phyloP scores from a whole-genome alignment of 129 eudicot genomes.

The Escallonia herrerae region DNA sequence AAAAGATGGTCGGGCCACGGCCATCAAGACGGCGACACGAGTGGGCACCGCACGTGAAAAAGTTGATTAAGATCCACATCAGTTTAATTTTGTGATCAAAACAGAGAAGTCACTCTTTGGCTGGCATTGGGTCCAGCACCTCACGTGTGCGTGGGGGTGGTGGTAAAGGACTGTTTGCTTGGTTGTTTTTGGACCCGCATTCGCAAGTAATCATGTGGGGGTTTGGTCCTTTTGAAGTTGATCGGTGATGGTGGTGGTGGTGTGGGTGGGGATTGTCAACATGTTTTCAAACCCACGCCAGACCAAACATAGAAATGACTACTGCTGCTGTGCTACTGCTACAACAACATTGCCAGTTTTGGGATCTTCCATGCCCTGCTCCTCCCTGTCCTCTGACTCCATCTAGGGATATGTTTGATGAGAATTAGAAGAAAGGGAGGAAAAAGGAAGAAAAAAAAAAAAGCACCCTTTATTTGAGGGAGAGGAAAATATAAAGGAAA shows the following conservation, averaged over 20 bases:
- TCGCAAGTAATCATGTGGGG: too few relatives aligned
- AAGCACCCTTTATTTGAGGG: too few relatives aligned
- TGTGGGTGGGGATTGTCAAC: conserved; percentile 18
- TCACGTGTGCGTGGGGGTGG: conserved; percentile 24
- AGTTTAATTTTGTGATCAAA: not conserved
- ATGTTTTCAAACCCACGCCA: not conserved
- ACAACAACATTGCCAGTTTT: not conserved
- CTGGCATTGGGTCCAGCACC: conserved; percentile 7
- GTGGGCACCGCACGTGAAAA: conserved; percentile 16
- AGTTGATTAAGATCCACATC: not conserved
- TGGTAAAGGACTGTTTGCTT: not conserved
- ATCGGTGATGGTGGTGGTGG: not conserved
- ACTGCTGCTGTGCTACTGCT: not conserved
- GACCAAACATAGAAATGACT: not conserved
- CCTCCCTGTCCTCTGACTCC: too few relatives aligned
- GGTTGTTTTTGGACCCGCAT: too few relatives aligned
- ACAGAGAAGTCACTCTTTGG: not conserved
- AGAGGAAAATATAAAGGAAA: too few relatives aligned
- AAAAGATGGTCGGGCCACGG: not conserved
- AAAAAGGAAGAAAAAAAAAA: too few relatives aligned
- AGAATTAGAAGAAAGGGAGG: too few relatives aligned
- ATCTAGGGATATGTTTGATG: too few relatives aligned
- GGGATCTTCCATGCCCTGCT: too few relatives aligned
- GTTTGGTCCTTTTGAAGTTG: too few relatives aligned
- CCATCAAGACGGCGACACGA: conserved; percentile 24